Conservation (phyloP, 495 filamentous ascomycete genomes). For the Aspergillus cavernicola region DNA sequence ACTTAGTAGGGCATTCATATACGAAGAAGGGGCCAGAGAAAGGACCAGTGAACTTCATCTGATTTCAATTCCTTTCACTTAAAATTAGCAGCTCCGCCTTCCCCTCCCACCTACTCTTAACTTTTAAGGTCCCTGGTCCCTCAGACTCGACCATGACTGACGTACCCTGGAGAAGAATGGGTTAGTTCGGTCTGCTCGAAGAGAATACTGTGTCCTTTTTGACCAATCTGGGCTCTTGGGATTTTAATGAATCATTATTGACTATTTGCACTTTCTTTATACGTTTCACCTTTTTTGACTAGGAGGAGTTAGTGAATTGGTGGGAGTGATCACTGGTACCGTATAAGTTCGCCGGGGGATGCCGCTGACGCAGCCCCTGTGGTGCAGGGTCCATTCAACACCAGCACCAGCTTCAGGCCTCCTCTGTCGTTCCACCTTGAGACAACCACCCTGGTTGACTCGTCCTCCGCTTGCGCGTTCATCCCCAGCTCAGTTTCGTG, state of each 20-base stretch:
- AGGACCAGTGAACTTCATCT: constrained; percentile 2
- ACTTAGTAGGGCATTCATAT: constrained; percentile 1
- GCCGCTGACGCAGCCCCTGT: constrained; percentile 48
- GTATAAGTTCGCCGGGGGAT: constrained; percentile 17
- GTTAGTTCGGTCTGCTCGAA: not conserved
- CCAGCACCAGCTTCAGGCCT: constrained; percentile 15
- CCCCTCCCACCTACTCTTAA: not conserved
- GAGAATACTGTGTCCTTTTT: constrained; percentile 15
- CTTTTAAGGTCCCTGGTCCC: not conserved
- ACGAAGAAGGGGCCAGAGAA: too few species aligned
- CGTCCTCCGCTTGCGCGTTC: constrained; percentile 15
- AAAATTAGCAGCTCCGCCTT: not conserved
- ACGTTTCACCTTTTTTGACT: not conserved
- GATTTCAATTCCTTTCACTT: not conserved
- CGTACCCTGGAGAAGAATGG: not conserved
- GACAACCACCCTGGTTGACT: constrained; percentile 13
- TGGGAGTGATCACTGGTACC: constrained; percentile 5
- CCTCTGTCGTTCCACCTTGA: constrained; percentile 16
- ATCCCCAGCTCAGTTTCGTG: constrained; percentile 22
- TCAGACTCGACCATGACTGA: not conserved
- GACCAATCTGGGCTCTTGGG: not conserved
- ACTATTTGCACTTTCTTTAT: not conserved
- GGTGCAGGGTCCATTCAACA: constrained; percentile 43
- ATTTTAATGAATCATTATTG: constrained; percentile 1
- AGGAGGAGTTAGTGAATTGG: not conserved